Percentiles rank a stretch among this genome's conserved stretches.
Evolutionary conservation across 2,329 filamentous ascomycete species (phyloP).

Genomic region (Neospermospora avenae): DNA sequence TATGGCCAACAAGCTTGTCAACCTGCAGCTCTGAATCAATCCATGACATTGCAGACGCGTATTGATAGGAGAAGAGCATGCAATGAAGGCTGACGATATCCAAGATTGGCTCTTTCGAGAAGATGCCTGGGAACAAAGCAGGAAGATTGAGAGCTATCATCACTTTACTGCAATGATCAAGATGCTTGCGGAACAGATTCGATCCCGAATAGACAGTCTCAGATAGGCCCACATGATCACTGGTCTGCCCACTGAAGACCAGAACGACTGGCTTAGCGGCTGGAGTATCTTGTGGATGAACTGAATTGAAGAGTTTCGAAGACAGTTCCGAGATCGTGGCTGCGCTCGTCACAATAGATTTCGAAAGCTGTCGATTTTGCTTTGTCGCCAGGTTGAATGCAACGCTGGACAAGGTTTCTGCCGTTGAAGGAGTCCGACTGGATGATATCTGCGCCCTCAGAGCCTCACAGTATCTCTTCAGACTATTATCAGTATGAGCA

Average conservation of each 20-base stretch:
- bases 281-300: neutral
- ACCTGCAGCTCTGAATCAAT: constrained; percentile 14
- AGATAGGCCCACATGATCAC: constrained; percentile 10
- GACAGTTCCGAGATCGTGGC: neutral
- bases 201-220: constrained; percentile 1
- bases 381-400: neutral
- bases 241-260: constrained; percentile 32
- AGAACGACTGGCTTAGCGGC: constrained; percentile 34
- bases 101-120: constrained; percentile 4
- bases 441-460: neutral
- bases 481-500: neutral
- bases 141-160: constrained; percentile 1
- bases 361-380: neutral
- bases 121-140: constrained; percentile 20
- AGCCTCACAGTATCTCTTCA: neutral
- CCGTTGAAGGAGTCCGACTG: neutral
- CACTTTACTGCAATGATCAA: constrained; percentile 18
- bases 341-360: neutral
- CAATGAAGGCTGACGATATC: constrained; percentile 18
- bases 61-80: constrained; percentile 21
- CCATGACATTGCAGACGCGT: constrained; percentile 22
- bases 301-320: neutral
- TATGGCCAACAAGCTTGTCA: neutral
- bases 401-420: neutral
- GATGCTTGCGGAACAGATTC: constrained; percentile 11